phyloP scores from a whole-genome alignment of 257 asterid species.

The Ehretia macrophylla region DNA sequence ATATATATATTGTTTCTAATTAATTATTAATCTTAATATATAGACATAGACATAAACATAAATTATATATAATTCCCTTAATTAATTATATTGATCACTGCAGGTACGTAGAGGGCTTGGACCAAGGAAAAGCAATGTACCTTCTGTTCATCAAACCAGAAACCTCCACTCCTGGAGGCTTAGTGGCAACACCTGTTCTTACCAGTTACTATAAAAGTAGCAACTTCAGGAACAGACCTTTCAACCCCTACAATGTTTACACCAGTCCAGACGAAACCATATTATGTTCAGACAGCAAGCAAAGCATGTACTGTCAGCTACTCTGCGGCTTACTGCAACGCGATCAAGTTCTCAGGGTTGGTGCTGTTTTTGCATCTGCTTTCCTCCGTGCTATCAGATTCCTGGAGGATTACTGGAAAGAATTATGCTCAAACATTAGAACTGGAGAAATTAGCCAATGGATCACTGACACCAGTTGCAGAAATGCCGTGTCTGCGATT shows the following conservation, averaged over 20 bases:
- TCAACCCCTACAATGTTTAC: background rate
- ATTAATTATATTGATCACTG: too few relatives aligned
- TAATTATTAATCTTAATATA: background rate
- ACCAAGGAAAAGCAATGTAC: conserved; percentile 7
- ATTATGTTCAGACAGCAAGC: background rate
- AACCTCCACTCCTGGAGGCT: background rate
- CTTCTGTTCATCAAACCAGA: background rate
- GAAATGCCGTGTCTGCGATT: background rate
- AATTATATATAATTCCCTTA: too few relatives aligned
- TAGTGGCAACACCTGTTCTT: background rate
- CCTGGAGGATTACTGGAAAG: conserved; percentile 10
- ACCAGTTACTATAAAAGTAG: conserved; percentile 3
- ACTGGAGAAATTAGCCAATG: conserved; percentile 1
- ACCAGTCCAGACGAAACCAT: conserved; percentile 4
- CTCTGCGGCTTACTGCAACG: conserved; percentile 7
- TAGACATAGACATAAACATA: background rate
- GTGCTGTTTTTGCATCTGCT: background rate
- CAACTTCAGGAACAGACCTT: background rate
- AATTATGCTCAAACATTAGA: conserved; percentile 1
- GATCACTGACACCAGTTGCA: background rate
- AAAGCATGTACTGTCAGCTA: conserved; percentile 12
- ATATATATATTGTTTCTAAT: background rate
- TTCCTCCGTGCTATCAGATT: background rate
- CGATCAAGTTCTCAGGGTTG: background rate
- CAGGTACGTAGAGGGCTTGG: conserved; percentile 2